Evolutionary conservation across 805 yeast genomes (phyloP), one percentile per base, ranked within the genome.

Genomic region (Candida xiaguanensis): DNA sequence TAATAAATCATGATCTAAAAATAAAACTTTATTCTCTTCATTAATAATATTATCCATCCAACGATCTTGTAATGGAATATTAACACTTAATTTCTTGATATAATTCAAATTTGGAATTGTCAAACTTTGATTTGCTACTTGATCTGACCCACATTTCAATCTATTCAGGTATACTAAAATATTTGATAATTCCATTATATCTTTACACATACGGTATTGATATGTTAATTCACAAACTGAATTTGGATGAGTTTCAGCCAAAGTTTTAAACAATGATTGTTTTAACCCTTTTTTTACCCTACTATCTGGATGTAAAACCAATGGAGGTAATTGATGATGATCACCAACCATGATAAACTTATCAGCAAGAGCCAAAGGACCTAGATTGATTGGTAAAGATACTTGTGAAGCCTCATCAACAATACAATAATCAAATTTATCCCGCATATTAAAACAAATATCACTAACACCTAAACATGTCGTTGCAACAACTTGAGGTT

Each of bases 401-500:
- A 91, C 85, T 54, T 93, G 99, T 1, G 97, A 89, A 0, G 98
- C 98, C 58, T 93, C 99, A 58, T 93, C 99, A 31, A 93, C 75
- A 30, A 93, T 89, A 55, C 97, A 95, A 55, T 85, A 91, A 53
- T 93, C 99, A 59, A 93, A 93, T 12, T 65, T 70, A 24, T 51
- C 67, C 51, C 74, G 62, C 38, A 70, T 59, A 15, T 57, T 66
- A 50, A 89, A 82, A 2, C 80, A 58, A 54, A 80, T 69, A 53
- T 82, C 87, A 25, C 64, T 71, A 13, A 88, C 74, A 0, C 95
- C 90, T 31, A 91, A 65, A 53, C 95, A 86, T 0, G 99, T 93
- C 2, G 89, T 75, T 0, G 96, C 99, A 1, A 93, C 93, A 2
- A 93, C 81, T 13, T 75, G 77, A 0, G 91, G 79, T 0, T 67